Evolutionary conservation across 2,329 filamentous ascomycete genomes (phyloP), one percentile per base, ranked within the genome.

Genomic region (Fusarium subglutinans): DNA sequence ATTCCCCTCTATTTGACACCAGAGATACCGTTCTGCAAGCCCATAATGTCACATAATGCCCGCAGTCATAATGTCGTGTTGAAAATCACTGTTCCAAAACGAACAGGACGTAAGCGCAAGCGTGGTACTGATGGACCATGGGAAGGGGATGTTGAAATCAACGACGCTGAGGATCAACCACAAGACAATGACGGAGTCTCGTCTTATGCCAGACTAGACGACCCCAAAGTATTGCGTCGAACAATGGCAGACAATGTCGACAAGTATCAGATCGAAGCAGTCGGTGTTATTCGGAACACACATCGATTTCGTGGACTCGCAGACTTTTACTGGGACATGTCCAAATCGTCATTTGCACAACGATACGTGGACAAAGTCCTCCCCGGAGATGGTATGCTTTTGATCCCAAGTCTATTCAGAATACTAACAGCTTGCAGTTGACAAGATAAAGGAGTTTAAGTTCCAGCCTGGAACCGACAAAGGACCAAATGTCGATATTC

Each of bases 221-320:
- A 87, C 28, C 89, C 90, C 15, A 83, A 80, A 24, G 77, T 87
- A 14, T 81, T 95, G 37, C 84, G 91, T 41, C 88, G 88, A 67
- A 92, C 88, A 71, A 82, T 97, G 68, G 87, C 87, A 74, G 94
- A 97, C 79, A 96, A 95, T 79, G 84, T 86, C 2, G 88, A 86
- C 14, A 87, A 82, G 14, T 96, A 95, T 80, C 83, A 87, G 9
- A 87, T 94, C 37, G 90, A 95, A 75, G 87, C 91, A 3, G 87
- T 95, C 7, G 94, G 94, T 13, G 83, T 90, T 26, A 89, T 98
- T 69, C 90, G 91, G 63, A 90, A 94, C 75, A 96, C 93, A 2
- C 95, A 98, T 85, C 90, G 96, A 43, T 99, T 97, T 82, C 90
- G 96, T 80, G 91, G 91, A 88, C 87, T 97, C 73, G 92, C 94